Base-by-base conservation (phyloP, 2,329 filamentous ascomycete species). In the Cordyceps farinosa region DNA sequence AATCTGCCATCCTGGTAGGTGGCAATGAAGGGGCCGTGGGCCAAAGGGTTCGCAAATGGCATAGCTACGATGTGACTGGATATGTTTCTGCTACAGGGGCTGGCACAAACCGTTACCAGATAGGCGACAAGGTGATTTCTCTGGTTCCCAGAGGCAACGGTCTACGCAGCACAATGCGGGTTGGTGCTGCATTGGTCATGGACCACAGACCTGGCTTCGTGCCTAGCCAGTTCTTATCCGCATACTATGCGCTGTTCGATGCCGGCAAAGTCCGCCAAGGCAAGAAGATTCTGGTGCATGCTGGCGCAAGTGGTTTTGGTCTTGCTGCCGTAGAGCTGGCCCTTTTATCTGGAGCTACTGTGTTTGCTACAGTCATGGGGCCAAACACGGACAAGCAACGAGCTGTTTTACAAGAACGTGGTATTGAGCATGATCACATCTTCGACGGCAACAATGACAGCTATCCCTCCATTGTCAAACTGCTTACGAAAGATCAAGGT, bases 251-350 rank as follows among this genome's bases (percentile, higher is more conserved):
- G 2, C 69, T 85, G 7, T 32, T 69, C 3, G 67, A 71, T 30
- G 42, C 73, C n/a, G 75, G 74, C 34, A 70, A 74, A 44, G 58
- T 70, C 22, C 55, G 60, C 7, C 50, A 45, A n/a, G 68, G 68
- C 3, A 69, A 73, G 9, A 74, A 66, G 3, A 72, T 82, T 5
- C 71, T 84, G 4, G 71, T 84, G 22, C 78, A 81, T 58, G 74
- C 74, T 10, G 81, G 76, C 3, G 75, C 78, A 4, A 78, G 79
- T 54, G 72, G 74, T 0, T 71, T 78, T 27, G 81, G 82, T 1
- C 73, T 79, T 44, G 77, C 77, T 10, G 80, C 79, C 2, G 67
- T 84, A 3, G 72, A 75, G 11, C 65, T 83, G 3, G 78, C 78
- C 30, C 70, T 67, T 51, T 62, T 70, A 1, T 65, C 72, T 7